Evolutionary conservation across 75 land plant species (phyloP).

Genomic region (Pinus tabuliformis): DNA sequence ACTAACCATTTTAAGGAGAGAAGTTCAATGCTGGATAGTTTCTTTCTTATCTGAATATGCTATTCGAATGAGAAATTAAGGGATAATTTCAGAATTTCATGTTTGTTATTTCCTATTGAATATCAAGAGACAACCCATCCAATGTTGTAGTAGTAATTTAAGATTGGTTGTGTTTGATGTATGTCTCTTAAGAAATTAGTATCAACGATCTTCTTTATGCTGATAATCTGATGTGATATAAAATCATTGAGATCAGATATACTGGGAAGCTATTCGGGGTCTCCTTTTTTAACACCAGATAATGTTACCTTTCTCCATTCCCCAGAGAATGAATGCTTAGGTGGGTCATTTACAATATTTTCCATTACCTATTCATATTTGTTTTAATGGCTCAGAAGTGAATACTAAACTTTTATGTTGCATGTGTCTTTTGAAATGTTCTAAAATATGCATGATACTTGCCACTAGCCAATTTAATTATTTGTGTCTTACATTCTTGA

Average conservation of each 20-base stretch:
- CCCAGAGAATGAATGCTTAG: conserved; percentile 45
- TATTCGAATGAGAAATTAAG: neutral
- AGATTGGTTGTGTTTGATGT: neutral
- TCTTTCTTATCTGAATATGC: neutral
- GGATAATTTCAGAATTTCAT: neutral
- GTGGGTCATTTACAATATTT: conserved; percentile 16
- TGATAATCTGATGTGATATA: conserved; percentile 12
- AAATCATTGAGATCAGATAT: conserved; percentile 36
- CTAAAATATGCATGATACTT: neutral
- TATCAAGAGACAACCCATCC: neutral
- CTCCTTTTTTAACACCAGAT: conserved; percentile 70
- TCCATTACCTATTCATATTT: neutral
- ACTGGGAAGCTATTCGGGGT: conserved; percentile 73
- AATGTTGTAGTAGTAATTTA: neutral
- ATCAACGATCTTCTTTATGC: neutral
- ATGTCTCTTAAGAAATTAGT: neutral
- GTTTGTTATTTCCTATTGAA: too few relatives aligned
- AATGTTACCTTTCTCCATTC: conserved; percentile 40
- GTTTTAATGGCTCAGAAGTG: neutral
- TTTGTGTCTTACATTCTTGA: conserved; percentile 1
- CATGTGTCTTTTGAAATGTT: neutral
- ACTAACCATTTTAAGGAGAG: neutral
- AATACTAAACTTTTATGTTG: neutral
- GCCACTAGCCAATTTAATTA: too few relatives aligned
- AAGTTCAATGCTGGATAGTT: neutral